Evolutionary conservation across 2,329 filamentous ascomycete genomes (phyloP).

Genomic region (Corinectria fuckeliana): DNA sequence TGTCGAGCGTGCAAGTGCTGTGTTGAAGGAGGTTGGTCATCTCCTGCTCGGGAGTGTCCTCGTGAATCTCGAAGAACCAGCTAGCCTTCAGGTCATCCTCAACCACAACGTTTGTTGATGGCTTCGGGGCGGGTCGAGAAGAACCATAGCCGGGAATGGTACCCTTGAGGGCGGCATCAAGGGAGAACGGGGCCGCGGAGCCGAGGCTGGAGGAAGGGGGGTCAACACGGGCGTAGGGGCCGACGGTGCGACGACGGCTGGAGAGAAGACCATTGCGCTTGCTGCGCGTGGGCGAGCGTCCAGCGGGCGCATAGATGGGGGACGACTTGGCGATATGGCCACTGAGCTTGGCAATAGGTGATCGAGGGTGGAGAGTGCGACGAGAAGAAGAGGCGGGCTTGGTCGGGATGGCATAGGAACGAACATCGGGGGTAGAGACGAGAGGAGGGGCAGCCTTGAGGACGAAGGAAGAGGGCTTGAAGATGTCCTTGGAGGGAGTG

Average conservation of each 20-base stretch:
- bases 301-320: constrained; percentile 72
- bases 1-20: constrained; percentile 83
- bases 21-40: constrained; percentile 94
- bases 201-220: constrained; percentile 66
- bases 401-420: constrained; percentile 41
- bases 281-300: constrained; percentile 76
- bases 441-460: constrained; percentile 50
- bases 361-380: constrained; percentile 59
- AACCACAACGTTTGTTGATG: constrained; percentile 40
- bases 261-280: constrained; percentile 74
- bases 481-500: constrained; percentile 50
- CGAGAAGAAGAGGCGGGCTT: constrained; percentile 46
- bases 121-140: constrained; percentile 40
- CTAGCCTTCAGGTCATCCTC: constrained; percentile 63
- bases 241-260: constrained; percentile 69
- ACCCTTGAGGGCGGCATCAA: constrained; percentile 82
- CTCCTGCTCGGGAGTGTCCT: constrained; percentile 89
- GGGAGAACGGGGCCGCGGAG: constrained; percentile 75
- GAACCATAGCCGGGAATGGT: constrained; percentile 70
- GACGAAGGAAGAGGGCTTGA: constrained; percentile 57
- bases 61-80: constrained; percentile 95
- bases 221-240: constrained; percentile 72
- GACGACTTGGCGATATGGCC: constrained; percentile 54
- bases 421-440: constrained; percentile 37
- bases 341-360: constrained; percentile 56